phyloP scores from a whole-genome alignment of 1,284 basidiomycete species.

The Ustilago vetiveriae region DNA sequence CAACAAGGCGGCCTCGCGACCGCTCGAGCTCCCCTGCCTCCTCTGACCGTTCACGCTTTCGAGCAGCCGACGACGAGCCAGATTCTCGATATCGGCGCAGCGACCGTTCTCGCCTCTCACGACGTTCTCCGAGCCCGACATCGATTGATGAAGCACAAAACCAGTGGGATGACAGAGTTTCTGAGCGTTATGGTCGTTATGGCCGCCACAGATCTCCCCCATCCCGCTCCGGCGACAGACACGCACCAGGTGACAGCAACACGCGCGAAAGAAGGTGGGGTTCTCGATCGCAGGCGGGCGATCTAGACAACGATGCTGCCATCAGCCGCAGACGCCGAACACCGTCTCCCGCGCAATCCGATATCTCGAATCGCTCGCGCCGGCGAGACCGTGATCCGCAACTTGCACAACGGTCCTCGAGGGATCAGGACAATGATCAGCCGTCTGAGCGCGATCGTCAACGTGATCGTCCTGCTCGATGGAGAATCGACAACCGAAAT shows the following conservation, averaged over 20 bases:
- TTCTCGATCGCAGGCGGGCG: conserved; percentile 5
- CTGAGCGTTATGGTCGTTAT: conserved; percentile 10
- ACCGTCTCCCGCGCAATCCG: conserved; percentile 28
- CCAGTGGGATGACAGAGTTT: conserved; percentile 3
- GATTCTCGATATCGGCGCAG: conserved; percentile 8
- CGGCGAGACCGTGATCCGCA: conserved; percentile 13
- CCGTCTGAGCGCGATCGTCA: conserved; percentile 11
- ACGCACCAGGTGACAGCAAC: conserved; percentile 2
- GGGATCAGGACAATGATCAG: conserved; percentile 9
- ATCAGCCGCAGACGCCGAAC: conserved; percentile 10
- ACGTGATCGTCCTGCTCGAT: conserved; percentile 28
- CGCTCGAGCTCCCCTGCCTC: conserved; percentile 19
- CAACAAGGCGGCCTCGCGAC: conserved; percentile 6
- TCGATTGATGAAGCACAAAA: background rate
- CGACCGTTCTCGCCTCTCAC: conserved; percentile 15
- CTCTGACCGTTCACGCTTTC: conserved; percentile 2
- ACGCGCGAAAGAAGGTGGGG: conserved; percentile 14
- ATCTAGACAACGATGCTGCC: conserved; percentile 8
- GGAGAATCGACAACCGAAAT: conserved; percentile 21
- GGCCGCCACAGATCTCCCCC: conserved; percentile 21
- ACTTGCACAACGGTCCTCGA: background rate
- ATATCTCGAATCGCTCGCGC: conserved; percentile 17
- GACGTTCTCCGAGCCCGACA: conserved; percentile 22
- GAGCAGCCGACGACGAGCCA: conserved; percentile 6
- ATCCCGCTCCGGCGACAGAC: conserved; percentile 2